phyloP scores from a whole-genome alignment of 2,329 filamentous ascomycete species.

The Fusarium guadeloupense region DNA sequence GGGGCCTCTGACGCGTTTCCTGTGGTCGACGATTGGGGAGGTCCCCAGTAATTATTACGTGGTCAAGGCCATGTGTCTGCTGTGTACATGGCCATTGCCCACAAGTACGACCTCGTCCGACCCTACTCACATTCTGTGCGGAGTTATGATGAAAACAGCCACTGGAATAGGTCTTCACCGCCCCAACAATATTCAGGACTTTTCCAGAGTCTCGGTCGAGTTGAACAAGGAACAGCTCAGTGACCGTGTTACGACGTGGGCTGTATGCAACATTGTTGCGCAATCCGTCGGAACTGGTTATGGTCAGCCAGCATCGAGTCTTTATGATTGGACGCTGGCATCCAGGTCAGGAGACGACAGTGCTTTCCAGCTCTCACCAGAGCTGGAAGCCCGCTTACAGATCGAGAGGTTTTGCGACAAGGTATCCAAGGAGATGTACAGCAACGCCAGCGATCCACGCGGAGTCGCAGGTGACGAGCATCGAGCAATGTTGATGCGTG shows the following conservation, averaged over 20 bases:
- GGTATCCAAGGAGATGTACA: conserved; percentile 81
- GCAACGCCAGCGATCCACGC: conserved; percentile 76
- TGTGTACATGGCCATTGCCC: conserved; percentile 85
- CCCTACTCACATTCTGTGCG: conserved; percentile 82
- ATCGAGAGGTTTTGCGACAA: conserved; percentile 82
- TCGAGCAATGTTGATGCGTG: conserved; percentile 71
- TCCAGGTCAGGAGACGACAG: conserved; percentile 68
- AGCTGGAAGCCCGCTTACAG: conserved; percentile 73
- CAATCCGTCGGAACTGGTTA: conserved; percentile 86
- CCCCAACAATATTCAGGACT: conserved; percentile 84
- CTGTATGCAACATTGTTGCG: conserved; percentile 84
- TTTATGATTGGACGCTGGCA: conserved; percentile 79
- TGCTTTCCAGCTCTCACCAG: conserved; percentile 66
- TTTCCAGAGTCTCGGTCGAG: conserved; percentile 78
- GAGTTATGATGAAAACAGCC: conserved; percentile 87
- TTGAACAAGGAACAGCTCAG: conserved; percentile 81
- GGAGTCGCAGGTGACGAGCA: conserved; percentile 75
- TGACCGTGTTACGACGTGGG: conserved; percentile 83
- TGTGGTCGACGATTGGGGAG: conserved; percentile 81
- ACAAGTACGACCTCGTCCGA: conserved; percentile 84
- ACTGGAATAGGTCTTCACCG: conserved; percentile 85
- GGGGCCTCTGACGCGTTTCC: conserved; percentile 72
- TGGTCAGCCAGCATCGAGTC: conserved; percentile 80
- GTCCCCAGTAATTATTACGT: conserved; percentile 82
- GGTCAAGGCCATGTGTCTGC: conserved; percentile 80